Base-by-base conservation (phyloP, 2,329 filamentous ascomycete genomes). In the Epichloe sp. region DNA sequence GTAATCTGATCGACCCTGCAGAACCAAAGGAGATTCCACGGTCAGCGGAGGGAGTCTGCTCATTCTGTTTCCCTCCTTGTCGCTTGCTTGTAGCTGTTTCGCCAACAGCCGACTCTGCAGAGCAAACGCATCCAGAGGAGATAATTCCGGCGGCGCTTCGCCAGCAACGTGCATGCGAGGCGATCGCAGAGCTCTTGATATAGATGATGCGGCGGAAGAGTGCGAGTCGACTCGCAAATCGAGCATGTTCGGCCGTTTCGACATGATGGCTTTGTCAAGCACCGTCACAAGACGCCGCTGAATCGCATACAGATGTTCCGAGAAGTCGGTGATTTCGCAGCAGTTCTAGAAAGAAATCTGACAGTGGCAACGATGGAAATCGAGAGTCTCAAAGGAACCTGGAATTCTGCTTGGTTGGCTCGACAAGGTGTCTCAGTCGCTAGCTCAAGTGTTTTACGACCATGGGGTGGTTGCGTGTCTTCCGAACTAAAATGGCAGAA, bases 41-140 rank as follows among this genome's bases (percentile, higher is more conserved):
- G 87, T 88, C 53, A 90, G 73, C 6, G 89, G 88, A 3, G 90
- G 88, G 43, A 97, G 71, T 42, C 91, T 80, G 69, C 90, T 96
- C 69, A 96, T 79, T 52, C 90, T 80, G 57, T 83, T 81, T 47
- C 87, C 89, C 55, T 79, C 78, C 62, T 79, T 82, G 61, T 80
- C 78, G 56, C 80, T 83, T 58, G 93, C 84, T 65, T 95, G 85
- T 54, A 98, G 80, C 68, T 95, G 86, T 68, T 82, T 86, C 40
- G 89, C 89, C 48, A 98, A 78, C 59, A 94, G 72, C 52, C 91
- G 84, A 60, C 90, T 94, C 64, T 97, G 91, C 55, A 91, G 77
- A 21, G 91, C 91, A 64, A 98, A 94, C 46, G 91, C 91, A 75
- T 98, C 93, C 57, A 98, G 78, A 11, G 93, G 93, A 7, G 93